phyloP scores from a whole-genome alignment of 768 basidiomycete genomes.

The Tulasnella sp. region DNA sequence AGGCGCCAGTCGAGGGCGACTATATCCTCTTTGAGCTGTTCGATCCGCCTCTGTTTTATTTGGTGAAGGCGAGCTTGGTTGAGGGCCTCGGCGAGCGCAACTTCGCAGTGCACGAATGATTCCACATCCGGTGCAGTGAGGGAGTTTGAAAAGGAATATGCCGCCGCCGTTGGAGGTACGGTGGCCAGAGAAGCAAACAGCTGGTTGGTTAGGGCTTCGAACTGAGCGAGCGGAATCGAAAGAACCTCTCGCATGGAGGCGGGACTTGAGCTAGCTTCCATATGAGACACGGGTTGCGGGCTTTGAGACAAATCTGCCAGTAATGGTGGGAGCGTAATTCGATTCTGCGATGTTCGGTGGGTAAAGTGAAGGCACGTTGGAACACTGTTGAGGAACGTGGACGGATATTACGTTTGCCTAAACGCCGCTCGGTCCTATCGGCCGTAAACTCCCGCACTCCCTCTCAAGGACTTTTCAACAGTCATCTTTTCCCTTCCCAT shows the following conservation, averaged over 20 bases:
- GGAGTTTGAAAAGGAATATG: slow-evolving; percentile 53
- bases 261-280: not conserved
- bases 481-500: not conserved
- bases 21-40: slow-evolving; percentile 62
- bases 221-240: slow-evolving; percentile 3
- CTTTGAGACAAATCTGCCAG: not conserved
- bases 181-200: slow-evolving; percentile 57
- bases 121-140: slow-evolving; percentile 46
- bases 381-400: not conserved
- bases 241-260: slow-evolving; percentile 17
- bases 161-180: slow-evolving; percentile 35
- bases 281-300: not conserved
- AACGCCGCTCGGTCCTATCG: not conserved
- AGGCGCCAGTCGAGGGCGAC: slow-evolving; percentile 57
- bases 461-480: not conserved
- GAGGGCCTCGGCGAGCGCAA: slow-evolving; percentile 55
- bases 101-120: slow-evolving; percentile 57
- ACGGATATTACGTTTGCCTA: not conserved
- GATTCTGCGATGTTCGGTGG: not conserved
- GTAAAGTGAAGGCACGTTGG: not conserved
- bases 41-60: slow-evolving; percentile 65
- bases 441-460: not conserved
- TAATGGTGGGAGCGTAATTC: not conserved
- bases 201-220: slow-evolving; percentile 45
- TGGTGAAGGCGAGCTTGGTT: slow-evolving; percentile 63